Percentiles rank a stretch among this genome's conserved stretches.
phyloP scores from a whole-genome alignment of 176 grass and related monocot species.

The Cocos nucifera region DNA sequence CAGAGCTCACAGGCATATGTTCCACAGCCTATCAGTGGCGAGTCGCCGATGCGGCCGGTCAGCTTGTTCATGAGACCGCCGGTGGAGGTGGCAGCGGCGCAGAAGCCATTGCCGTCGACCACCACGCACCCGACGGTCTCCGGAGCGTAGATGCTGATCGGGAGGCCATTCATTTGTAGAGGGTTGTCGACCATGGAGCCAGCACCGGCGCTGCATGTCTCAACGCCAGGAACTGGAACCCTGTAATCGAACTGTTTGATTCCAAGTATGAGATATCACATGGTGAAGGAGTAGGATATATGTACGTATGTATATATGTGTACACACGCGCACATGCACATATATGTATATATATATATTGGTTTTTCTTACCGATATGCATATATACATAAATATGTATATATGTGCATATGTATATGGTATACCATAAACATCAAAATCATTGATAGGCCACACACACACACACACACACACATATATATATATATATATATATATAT shows the following conservation, averaged over 20 bases:
- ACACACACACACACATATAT: too few relatives aligned
- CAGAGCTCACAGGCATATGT: conserved; percentile 11
- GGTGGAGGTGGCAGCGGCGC: conserved; percentile 16
- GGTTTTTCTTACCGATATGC: too few relatives aligned
- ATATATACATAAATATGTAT: too few relatives aligned
- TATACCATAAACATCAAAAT: too few relatives aligned
- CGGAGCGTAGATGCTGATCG: conserved; percentile 12
- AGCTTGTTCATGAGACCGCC: conserved; percentile 18
- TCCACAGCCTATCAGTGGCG: conserved; percentile 7
- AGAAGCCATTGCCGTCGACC: not conserved
- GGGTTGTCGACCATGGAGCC: not conserved
- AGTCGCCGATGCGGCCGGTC: conserved; percentile 15
- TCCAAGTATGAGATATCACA: too few relatives aligned
- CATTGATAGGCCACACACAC: too few relatives aligned
- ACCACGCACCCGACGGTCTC: conserved; percentile 18
- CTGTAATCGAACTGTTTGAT: conserved; percentile 12
- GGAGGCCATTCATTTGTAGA: conserved; percentile 11
- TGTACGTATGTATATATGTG: too few relatives aligned
- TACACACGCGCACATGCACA: too few relatives aligned
- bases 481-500: too few relatives aligned
- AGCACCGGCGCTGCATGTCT: not conserved
- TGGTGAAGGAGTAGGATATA: too few relatives aligned
- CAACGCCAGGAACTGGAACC: not conserved
- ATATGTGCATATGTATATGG: too few relatives aligned
- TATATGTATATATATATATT: too few relatives aligned